Evolutionary conservation across 495 filamentous ascomycete genomes (phyloP), one percentile per base, ranked within the genome.

Genomic region (Aspergillus campestris): DNA sequence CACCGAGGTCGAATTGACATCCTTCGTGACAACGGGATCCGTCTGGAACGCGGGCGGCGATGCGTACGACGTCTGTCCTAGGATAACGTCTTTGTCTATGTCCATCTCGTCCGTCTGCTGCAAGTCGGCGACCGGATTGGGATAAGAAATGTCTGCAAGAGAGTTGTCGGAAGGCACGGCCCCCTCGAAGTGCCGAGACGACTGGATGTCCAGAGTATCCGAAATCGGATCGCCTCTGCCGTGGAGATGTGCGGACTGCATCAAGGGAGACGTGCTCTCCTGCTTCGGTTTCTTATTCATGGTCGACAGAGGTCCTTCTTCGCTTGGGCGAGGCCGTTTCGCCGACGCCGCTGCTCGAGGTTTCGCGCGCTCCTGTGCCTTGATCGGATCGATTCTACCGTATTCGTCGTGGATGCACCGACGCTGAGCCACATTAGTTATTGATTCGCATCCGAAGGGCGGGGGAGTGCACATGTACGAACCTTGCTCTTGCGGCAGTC

Each of bases 401-500:
- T 74, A 70, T 45, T 79, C 78, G 48, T 84, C 79, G 49, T 84
- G 81, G 18, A 84, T 80, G 52, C 81, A 84, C 50, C 81, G 78
- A 42, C 81, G 79, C 81, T 84, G 24, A 12, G 33, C 2, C 0
- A 42, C 69, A 53, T 53, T 44, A 48, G 34, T 18, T 6, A 30
- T 35, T 42, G 34, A 18, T 31, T 34, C 18, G 2, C 31, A 31
- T 29, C 27, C 29, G 14, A 42, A 43, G 10, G 47, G 18, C 5
- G 35, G 31, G 11, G 8, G 10, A 10, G 18, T 37, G 18, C 18
- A 2, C 18, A 24, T 2, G 24, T 10, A 54, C 59, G 53, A 49
- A 82, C 80, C 75, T 84, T 84, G 69, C 78, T 81, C 57, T 78
- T 83, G 13, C 80, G 76, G 54, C 80, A 84, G 47, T 82, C 78